A percentile compares a stretch with the other conserved stretches of the same genome.
Evolutionary conservation across 371 early-diverging fungal species (phyloP).

Genomic region (Saksenaea vasiformis): DNA sequence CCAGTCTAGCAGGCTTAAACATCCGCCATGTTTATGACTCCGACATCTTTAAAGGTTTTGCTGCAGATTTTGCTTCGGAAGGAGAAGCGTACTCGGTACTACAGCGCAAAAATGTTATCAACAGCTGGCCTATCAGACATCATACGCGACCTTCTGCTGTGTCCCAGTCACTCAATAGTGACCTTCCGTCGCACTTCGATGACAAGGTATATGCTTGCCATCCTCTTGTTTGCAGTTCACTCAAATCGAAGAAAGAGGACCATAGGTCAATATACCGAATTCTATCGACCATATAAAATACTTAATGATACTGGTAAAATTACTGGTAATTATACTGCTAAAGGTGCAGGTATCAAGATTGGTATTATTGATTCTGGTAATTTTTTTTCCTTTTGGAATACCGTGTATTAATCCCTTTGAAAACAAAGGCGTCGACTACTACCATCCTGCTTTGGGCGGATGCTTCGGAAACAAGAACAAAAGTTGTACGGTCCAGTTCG

Average conservation of each 20-base stretch:
- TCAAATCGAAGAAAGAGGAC: slow-evolving; percentile 18
- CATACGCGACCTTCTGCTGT: slow-evolving; percentile 17
- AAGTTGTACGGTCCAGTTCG: slow-evolving; percentile 54
- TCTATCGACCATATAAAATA: slow-evolving; percentile 16
- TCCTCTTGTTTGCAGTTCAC: neutral
- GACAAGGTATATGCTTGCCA: neutral
- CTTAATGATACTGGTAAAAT: no score
- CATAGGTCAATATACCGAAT: neutral
- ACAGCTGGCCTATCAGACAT: slow-evolving; percentile 34
- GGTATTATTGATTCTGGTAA: slow-evolving; percentile 48
- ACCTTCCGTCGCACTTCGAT: neutral
- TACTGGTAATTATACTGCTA: no score
- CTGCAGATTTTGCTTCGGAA: slow-evolving; percentile 25
- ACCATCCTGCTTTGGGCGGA: slow-evolving; percentile 68
- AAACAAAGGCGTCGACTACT: slow-evolving; percentile 37
- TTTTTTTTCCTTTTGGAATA: no score
- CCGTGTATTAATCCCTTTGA: neutral
- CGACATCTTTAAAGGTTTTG: slow-evolving; percentile 26
- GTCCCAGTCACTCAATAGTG: neutral
- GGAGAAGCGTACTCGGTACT: slow-evolving; percentile 18
- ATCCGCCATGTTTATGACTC: slow-evolving; percentile 34
- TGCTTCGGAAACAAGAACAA: slow-evolving; percentile 46
- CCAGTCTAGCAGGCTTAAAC: neutral
- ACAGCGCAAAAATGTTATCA: slow-evolving; percentile 14
- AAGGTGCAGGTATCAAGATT: slow-evolving; percentile 34